Evolutionary conservation across 257 asterid genomes (phyloP), one percentile per base, ranked within the genome.

Genomic region (Marsdenia floribunda): DNA sequence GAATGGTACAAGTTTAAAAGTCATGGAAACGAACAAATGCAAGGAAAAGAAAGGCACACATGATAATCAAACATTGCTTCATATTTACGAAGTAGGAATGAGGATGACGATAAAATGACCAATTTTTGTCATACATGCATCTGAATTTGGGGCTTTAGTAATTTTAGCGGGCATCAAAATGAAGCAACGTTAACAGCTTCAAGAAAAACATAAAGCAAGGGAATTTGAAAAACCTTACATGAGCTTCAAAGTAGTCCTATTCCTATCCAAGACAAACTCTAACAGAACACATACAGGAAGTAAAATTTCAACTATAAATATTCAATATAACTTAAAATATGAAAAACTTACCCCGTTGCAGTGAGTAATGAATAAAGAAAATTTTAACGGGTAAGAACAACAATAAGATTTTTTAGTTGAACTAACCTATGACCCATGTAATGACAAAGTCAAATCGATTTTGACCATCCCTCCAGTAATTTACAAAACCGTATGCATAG

Each of bases 381-480:
- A 40, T 29, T 4, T 22, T 16, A 35, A 38, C 22, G 64, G 71
- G 44, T 54, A 78, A 54, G 52, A 13, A 40, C 18, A 29, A 42
- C 5, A 71, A 4, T 11, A 68, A 8, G 60, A 68, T 21, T 15
- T 73, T 19, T 66, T n/a, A 46, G 44, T 47, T 42, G 50, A 75
- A 83, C 91, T 79, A 79, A 92, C 99, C 98, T 79, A 95, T 95
- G 69, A 95, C 98, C 96, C 89, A 92, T 63, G 99, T 95, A 89
- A 95, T 54, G 77, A 95, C 52, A 77, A 93, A 95, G 87, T 95
- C 99, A 52, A 95, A 92, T 71, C 91, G 96, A 86, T 95, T 95
- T 83, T 89, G 96, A n/a, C 97, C 96, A 78, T 92, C 99, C 83
- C 96, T 89, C 99, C 98, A 95, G 71, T 95, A 95, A 82, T 95